These are phyloP conservation scores for Salix arbutifolia DNA, from an alignment of 345 rosid genomes.

Conservation along the genomic window DNA sequence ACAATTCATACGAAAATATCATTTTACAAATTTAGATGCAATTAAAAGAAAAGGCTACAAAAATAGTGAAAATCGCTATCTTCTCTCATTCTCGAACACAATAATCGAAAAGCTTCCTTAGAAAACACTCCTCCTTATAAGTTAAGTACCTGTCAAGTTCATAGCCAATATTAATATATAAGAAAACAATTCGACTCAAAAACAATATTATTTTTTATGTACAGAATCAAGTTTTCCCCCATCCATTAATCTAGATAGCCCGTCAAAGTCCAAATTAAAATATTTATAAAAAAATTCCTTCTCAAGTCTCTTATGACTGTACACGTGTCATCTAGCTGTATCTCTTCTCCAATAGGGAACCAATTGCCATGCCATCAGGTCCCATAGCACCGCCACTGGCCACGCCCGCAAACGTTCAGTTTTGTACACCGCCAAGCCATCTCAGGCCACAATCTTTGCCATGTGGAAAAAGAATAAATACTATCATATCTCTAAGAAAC, in stretches of 20 bases:
- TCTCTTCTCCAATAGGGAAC: neutral
- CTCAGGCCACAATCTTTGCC: neutral
- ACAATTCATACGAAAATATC: no score
- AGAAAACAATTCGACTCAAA: no score
- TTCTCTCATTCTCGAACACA: no score
- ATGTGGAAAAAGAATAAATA: neutral
- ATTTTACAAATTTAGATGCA: neutral
- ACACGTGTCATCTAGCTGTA: neutral
- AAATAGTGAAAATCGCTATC: no score
- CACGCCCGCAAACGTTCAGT: neutral
- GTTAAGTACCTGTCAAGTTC: neutral
- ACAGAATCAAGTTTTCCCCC: no score
- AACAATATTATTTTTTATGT: no score
- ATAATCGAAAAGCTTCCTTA: no score
- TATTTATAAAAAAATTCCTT: no score
- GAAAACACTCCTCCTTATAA: neutral
- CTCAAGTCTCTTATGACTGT: neutral
- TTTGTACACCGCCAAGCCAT: slow-evolving; percentile 1
- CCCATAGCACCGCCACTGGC: neutral
- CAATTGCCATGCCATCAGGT: neutral
- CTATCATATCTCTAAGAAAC: neutral
- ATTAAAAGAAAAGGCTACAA: no score
- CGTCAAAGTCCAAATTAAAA: no score
- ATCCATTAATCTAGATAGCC: no score
- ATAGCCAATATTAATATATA: no score